phyloP scores from a whole-genome alignment of 202 grass and related monocot species.

The Schoenoplectus tabernaemontani region DNA sequence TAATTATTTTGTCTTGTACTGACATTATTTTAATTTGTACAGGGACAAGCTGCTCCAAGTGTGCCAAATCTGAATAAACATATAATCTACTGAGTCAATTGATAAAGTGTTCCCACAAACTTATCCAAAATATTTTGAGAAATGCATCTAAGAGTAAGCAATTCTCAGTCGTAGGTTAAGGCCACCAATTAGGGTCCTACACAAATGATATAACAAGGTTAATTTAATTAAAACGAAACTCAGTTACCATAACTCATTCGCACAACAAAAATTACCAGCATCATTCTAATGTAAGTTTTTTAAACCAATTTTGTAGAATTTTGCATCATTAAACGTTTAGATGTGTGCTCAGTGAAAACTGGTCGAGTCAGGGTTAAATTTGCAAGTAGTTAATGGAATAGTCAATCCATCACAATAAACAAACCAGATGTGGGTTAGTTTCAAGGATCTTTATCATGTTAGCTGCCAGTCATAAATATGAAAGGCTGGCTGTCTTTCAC shows the following conservation, averaged over 20 bases:
- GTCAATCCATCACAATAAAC: not conserved
- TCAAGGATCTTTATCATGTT: not conserved
- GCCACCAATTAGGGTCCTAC: not conserved
- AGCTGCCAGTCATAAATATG: not conserved
- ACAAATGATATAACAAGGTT: slow-evolving; percentile 6
- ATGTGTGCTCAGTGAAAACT: not conserved
- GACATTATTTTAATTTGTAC: not conserved
- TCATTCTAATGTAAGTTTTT: not conserved
- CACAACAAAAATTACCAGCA: not conserved
- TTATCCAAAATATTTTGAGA: not conserved
- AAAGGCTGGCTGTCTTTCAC: not conserved
- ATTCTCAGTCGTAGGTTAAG: not conserved
- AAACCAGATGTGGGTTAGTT: not conserved
- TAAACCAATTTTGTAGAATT: not conserved
- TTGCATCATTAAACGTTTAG: not conserved
- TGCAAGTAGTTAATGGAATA: not conserved
- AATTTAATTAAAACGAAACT: not conserved
- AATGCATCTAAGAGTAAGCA: not conserved
- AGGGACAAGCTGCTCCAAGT: not conserved
- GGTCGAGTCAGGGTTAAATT: too few species aligned
- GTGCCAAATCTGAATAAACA: not conserved
- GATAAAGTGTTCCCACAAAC: not conserved
- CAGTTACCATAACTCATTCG: not conserved
- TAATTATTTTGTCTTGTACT: too few species aligned
- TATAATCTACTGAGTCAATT: not conserved